Percentiles rank a stretch among this genome's conserved stretches.
phyloP scores from a whole-genome alignment of 2,329 filamentous ascomycete species.

The Annulohypoxylon truncatum region DNA sequence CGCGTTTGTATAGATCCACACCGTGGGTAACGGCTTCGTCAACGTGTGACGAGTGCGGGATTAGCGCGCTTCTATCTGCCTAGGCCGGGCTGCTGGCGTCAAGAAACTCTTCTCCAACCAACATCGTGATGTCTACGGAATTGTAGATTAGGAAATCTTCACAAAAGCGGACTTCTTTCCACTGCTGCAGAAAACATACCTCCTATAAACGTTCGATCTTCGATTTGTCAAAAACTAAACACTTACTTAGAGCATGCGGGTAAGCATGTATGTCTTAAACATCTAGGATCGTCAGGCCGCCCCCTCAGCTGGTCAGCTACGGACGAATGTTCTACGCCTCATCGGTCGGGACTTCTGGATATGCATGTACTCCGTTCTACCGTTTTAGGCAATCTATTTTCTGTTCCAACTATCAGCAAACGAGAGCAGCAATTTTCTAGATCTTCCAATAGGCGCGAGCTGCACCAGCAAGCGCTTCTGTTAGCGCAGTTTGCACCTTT shows the following conservation, averaged over 20 bases:
- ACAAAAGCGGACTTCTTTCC: constrained; percentile 1
- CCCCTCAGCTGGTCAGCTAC: constrained; percentile 25
- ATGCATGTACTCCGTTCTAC: background rate
- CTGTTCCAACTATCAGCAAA: constrained; percentile 14
- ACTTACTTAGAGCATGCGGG: constrained; percentile 18
- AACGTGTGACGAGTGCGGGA: constrained; percentile 31
- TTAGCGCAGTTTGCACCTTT: constrained; percentile 35
- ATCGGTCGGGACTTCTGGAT: constrained; percentile 3
- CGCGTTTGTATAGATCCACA: background rate
- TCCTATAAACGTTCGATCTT: constrained; percentile 13
- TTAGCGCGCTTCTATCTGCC: constrained; percentile 38
- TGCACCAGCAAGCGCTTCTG: constrained; percentile 34
- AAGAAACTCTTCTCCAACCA: constrained; percentile 15
- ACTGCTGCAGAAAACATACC: constrained; percentile 12
- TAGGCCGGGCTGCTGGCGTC: constrained; percentile 14
- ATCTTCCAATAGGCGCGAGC: constrained; percentile 41
- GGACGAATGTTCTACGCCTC: constrained; percentile 6
- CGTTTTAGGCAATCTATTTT: background rate
- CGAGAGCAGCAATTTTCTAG: constrained; percentile 20
- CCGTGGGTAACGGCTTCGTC: constrained; percentile 36
- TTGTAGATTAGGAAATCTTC: constrained; percentile 1
- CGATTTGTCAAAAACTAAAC: constrained; percentile 17
- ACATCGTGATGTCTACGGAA: constrained; percentile 17
- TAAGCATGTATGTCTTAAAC: constrained; percentile 44
- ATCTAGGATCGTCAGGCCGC: constrained; percentile 30